A percentile compares a stretch with the other conserved stretches of the same genome.
Conservation (phyloP, 2,329 filamentous ascomycete genomes). For the Ambrosiella xylebori region DNA sequence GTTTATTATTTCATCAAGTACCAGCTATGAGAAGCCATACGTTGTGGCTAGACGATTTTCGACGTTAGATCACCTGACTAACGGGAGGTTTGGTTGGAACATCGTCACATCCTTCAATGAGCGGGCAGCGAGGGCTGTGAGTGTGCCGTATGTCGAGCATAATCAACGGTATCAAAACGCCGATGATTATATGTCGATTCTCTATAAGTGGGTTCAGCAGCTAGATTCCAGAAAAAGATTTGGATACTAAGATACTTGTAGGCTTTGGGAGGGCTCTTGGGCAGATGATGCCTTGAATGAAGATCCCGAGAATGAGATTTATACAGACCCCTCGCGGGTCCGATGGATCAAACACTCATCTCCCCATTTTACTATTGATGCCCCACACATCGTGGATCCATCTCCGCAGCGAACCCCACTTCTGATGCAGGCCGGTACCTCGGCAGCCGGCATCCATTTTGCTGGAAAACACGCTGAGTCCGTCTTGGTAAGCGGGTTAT, state of each 20-base stretch:
- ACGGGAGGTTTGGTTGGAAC: conserved; percentile 33
- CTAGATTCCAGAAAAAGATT: neutral
- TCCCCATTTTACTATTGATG: conserved; percentile 40
- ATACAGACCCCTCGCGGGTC: conserved; percentile 27
- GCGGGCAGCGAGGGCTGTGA: conserved; percentile 46
- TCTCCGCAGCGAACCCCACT: conserved; percentile 46
- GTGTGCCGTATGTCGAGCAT: conserved; percentile 32
- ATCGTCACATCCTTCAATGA: conserved; percentile 54
- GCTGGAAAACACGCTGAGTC: conserved; percentile 47
- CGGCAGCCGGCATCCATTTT: conserved; percentile 40
- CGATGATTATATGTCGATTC: conserved; percentile 40
- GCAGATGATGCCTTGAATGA: conserved; percentile 41
- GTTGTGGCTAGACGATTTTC: conserved; percentile 46
- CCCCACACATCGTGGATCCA: conserved; percentile 43
- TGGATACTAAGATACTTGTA: neutral
- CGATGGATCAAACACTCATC: conserved; percentile 45
- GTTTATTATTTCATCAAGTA: conserved; percentile 50
- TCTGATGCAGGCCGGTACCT: conserved; percentile 47
- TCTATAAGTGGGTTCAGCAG: conserved; percentile 32
- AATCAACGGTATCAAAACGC: conserved; percentile 40
- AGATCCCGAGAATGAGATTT: conserved; percentile 35
- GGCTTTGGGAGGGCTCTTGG: conserved; percentile 31
- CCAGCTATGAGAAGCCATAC: conserved; percentile 53
- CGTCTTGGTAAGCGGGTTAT: conserved; percentile 44
- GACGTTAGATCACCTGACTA: conserved; percentile 49